Conservation (phyloP, 805 yeast genomes). For the Pichia gijzeniarum region DNA sequence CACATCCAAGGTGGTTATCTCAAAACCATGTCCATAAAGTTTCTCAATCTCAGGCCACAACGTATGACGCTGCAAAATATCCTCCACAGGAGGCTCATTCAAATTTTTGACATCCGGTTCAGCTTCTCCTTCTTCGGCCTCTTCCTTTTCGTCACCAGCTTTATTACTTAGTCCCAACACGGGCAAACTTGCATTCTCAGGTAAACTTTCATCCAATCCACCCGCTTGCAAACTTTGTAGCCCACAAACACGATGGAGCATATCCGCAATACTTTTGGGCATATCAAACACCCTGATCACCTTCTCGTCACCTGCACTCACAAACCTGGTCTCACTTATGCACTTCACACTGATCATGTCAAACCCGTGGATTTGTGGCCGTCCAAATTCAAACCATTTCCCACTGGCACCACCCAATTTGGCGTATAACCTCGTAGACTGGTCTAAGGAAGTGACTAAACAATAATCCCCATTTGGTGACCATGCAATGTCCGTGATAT, state of each 20-base stretch:
- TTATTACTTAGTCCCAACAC: conserved; percentile 91
- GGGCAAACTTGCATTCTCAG: conserved; percentile 86
- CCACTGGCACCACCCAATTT: conserved; percentile 40
- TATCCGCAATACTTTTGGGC: conserved; percentile 68
- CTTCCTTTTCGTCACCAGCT: conserved; percentile 41
- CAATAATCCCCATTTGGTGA: conserved; percentile 57
- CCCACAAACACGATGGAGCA: conserved; percentile 42
- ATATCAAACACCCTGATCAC: conserved; percentile 81
- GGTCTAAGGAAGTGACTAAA: conserved; percentile 80
- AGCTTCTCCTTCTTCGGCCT: too few species aligned
- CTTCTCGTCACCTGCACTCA: conserved; percentile 96
- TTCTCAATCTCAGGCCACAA: conserved; percentile 95
- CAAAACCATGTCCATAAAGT: conserved; percentile 96
- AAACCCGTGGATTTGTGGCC: conserved; percentile 98
- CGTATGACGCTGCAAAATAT: conserved; percentile 83
- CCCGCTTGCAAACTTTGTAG: conserved; percentile 2
- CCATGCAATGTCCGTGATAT: conserved; percentile 79
- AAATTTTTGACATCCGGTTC: conserved; percentile 36
- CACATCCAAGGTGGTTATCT: conserved; percentile 71
- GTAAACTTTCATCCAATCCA: conserved; percentile 27
- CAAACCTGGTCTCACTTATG: conserved; percentile 55
- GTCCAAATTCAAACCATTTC: conserved; percentile 83
- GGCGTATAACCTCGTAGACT: conserved; percentile 82
- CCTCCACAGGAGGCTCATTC: conserved; percentile 73
- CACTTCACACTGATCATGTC: conserved; percentile 82